Base-by-base conservation (phyloP, 78 protist species). In the Dictyostelium purpureum region DNA sequence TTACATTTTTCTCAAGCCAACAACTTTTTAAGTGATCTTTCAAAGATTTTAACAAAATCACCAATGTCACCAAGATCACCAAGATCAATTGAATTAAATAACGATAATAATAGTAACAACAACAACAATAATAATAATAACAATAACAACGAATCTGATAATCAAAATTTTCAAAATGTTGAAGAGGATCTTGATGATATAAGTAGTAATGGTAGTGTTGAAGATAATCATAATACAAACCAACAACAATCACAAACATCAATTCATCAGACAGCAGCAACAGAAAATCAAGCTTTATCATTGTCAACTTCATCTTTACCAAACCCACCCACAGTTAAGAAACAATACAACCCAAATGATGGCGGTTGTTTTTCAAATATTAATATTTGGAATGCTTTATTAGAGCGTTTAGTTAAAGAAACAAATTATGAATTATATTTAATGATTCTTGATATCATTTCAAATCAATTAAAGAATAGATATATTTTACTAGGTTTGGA, bases 291-390 rank as follows among this genome's bases (percentile, higher is more conserved):
- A 35, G 11, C 6, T 2, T 57, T 19, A 24, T 24, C 66, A 57
- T 24, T 19, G 19, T 57, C 66, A 49, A 21, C 67, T 7, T 12
- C 67, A 56, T 56, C 65, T 56, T 56, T 56, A 56, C 52, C 42
- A 77, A 19, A 26, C 3, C 45, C 6, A 78, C 65, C 18, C n/a
- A n/a, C n/a, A 63, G 5, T 3, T 45, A 45, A 47, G 26, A 45
- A 73, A 45, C 16, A 19, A 47, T 73, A 45, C 10, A 42, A 59
- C 19, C 18, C 28, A 24, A 52, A 63, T 43, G 82, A 52, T 43
- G 92, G 92, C 0, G 71, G 6, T 42, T n/a, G n/a, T n/a, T 85
- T 85, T 57, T 73, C 92, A 63, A 73, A 73, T 9, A 16, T 66
- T 9, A 26, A 1, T 21, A 47, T 85, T 28, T 85, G 80, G 82